Conservation (phyloP, 2,329 filamentous ascomycete genomes). For the Arthrobotrys megalospora region DNA sequence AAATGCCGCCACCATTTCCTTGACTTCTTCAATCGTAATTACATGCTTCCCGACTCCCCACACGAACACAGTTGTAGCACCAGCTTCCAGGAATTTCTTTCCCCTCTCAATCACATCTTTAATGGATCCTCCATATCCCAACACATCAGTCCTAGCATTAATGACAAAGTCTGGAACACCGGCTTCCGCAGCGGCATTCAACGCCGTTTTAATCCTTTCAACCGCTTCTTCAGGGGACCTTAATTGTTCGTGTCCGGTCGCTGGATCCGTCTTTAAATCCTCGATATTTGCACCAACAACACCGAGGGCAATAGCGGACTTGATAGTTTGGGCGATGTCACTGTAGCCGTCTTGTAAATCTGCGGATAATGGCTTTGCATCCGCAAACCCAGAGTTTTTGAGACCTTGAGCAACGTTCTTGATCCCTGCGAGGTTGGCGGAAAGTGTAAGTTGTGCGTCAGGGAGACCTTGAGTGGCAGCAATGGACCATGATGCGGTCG, state of each 20-base stretch:
- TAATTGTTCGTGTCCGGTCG: slow-evolving; percentile 65
- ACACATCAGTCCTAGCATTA: slow-evolving; percentile 74
- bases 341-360: slow-evolving; percentile 76
- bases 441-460: slow-evolving; percentile 71
- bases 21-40: slow-evolving; percentile 69
- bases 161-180: slow-evolving; percentile 73
- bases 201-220: slow-evolving; percentile 68
- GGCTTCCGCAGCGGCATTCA: slow-evolving; percentile 69
- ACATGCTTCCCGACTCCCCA: slow-evolving; percentile 72
- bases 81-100: slow-evolving; percentile 73
- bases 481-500: slow-evolving; percentile 72
- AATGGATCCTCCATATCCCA: slow-evolving; percentile 66
- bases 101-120: slow-evolving; percentile 71
- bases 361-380: slow-evolving; percentile 70
- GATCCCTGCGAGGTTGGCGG: slow-evolving; percentile 71
- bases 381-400: slow-evolving; percentile 33
- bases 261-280: slow-evolving; percentile 68
- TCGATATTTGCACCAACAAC: slow-evolving; percentile 75
- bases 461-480: slow-evolving; percentile 69
- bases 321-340: slow-evolving; percentile 69
- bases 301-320: slow-evolving; percentile 70
- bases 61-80: slow-evolving; percentile 75
- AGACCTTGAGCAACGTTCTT: slow-evolving; percentile 68
- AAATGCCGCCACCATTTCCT: slow-evolving; percentile 70
- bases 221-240: slow-evolving; percentile 70